Evolutionary conservation across 2,329 filamentous ascomycete genomes (phyloP).

Genomic region (Diaporthe longicolla): DNA sequence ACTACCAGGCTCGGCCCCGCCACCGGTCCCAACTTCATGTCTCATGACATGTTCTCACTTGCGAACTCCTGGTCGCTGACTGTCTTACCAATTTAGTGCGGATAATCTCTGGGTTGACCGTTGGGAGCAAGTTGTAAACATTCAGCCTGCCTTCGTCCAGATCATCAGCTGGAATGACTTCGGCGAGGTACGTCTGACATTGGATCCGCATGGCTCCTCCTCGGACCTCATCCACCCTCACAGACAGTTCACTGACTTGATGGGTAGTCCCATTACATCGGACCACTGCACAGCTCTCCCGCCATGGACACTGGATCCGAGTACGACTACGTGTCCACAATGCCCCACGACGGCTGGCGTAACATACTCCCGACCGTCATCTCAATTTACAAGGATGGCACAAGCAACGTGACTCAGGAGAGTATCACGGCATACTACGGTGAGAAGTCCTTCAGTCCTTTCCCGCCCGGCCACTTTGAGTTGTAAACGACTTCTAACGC

Average conservation of each 20-base stretch:
- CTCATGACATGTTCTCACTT: background rate
- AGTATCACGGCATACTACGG: slow-evolving; percentile 21
- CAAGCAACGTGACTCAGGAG: slow-evolving; percentile 9
- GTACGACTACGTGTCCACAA: slow-evolving; percentile 24
- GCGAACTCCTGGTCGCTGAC: background rate
- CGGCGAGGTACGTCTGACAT: slow-evolving; percentile 51
- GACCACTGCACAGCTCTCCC: slow-evolving; percentile 53
- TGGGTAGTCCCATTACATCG: slow-evolving; percentile 64
- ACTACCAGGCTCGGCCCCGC: background rate
- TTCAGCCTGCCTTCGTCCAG: slow-evolving; percentile 60
- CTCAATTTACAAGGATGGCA: slow-evolving; percentile 14
- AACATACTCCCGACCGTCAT: slow-evolving; percentile 19
- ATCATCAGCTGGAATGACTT: slow-evolving; percentile 65
- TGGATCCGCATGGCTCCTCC: background rate
- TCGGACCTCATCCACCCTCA: background rate
- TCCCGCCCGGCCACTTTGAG: too few species aligned
- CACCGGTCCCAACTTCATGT: background rate
- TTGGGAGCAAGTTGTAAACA: slow-evolving; percentile 70
- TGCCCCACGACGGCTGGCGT: slow-evolving; percentile 25
- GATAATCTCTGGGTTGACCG: slow-evolving; percentile 73
- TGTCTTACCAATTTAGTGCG: background rate
- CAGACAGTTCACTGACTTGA: background rate
- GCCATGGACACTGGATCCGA: background rate
- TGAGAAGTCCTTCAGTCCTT: background rate
- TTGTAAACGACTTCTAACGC: background rate